Evolutionary conservation across 2,329 filamentous ascomycete genomes (phyloP).

Genomic region (Penicillium sp.): DNA sequence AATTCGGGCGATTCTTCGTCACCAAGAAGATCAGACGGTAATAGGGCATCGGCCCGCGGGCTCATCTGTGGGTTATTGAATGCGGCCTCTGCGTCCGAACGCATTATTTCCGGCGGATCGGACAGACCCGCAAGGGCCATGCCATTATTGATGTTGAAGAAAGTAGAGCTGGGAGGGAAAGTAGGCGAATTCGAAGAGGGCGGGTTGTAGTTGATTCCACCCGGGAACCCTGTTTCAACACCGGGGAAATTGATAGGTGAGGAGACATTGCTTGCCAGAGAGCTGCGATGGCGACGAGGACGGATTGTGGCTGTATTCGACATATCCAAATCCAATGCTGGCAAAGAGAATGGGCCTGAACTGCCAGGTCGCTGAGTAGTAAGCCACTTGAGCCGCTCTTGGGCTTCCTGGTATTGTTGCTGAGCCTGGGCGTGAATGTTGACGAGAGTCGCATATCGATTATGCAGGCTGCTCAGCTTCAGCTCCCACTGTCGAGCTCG

Average conservation of each 20-base stretch:
- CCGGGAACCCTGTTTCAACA: conserved; percentile 41
- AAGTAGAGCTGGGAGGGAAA: conserved; percentile 51
- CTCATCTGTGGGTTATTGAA: conserved; percentile 62
- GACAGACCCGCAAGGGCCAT: conserved; percentile 53
- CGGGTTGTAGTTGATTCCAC: conserved; percentile 48
- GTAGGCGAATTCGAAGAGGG: conserved; percentile 53
- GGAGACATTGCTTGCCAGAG: conserved; percentile 48
- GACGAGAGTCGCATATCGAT: conserved; percentile 44
- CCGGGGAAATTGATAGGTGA: conserved; percentile 44
- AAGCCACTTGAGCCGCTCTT: conserved; percentile 47
- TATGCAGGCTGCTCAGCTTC: conserved; percentile 43
- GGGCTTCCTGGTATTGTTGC: conserved; percentile 47
- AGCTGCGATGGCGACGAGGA: conserved; percentile 48
- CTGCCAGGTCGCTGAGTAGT: conserved; percentile 38
- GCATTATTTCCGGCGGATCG: conserved; percentile 38
- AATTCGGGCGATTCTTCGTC: conserved; percentile 50
- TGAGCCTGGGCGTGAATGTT: conserved; percentile 44
- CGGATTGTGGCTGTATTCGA: conserved; percentile 41
- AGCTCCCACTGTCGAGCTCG: conserved; percentile 48
- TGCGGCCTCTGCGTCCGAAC: conserved; percentile 54
- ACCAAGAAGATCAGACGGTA: conserved; percentile 60
- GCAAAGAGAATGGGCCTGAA: conserved; percentile 42
- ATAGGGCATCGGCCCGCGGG: conserved; percentile 58
- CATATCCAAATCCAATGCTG: conserved; percentile 43
- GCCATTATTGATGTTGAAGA: conserved; percentile 63